Evolutionary conservation across 2,329 filamentous ascomycete genomes (phyloP), one percentile per base, ranked within the genome.

Genomic region (Trichoderma gracile): DNA sequence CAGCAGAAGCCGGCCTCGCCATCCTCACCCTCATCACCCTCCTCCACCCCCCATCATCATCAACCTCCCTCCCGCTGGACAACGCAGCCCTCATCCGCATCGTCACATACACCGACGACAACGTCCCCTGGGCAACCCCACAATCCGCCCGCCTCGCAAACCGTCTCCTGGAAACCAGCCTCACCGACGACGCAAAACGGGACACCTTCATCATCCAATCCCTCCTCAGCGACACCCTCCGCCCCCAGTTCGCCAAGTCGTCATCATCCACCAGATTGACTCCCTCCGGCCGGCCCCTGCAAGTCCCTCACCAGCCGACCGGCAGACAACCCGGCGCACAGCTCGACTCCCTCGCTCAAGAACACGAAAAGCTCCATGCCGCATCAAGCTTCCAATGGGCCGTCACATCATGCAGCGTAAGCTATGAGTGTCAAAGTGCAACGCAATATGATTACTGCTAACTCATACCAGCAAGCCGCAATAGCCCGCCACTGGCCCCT

Each of bases 151-250:
- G 56, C 0, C 56, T 69, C 0, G 78, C 82, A 1, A 45, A 46
- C 0, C 43, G 54, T 2, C 66, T 83, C 1, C 67, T 83, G 5
- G 49, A 70, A 1, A 21, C 67, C 1, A 71, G 76, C 1, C 56
- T 78, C 5, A 14, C 12, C 12, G 15, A 65, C 7, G 30, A 27
- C 10, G 59, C 65, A 0, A 64, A 52, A 15, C 21, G 71, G 58
- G 27, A 66, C n/a, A 25, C 66, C 3, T 82, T 86, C 68, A 77
- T 87, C 68, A 77, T 82, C 19, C 78, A 81, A n/a, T 77, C 81
- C 45, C 78, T 92, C 63, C 82, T 93, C 4, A 79, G 83, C 67
- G 77, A 78, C 70, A 87, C 87, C 71, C 81, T 93, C 57, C 87
- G 87, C 43, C 88, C 88, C 30, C 77, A 91, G 6, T 93, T 93